Conservation (phyloP, 768 basidiomycete genomes). For the Pisolithus tinctorius region DNA sequence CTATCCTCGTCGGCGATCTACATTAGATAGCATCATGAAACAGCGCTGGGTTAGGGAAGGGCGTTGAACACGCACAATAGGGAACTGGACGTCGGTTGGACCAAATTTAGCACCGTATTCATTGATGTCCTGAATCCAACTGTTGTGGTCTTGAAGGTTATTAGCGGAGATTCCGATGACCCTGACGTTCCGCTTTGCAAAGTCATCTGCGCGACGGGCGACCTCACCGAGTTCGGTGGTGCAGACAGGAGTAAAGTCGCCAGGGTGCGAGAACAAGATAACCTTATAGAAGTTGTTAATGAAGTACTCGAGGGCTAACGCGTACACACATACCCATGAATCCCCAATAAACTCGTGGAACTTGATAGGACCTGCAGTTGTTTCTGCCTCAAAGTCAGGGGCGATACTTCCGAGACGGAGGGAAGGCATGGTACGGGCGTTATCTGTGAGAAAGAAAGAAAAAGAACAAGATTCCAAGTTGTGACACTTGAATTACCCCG, state of each 20-base stretch:
- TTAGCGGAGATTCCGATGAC: slow-evolving; percentile 93
- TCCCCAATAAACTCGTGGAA: slow-evolving; percentile 92
- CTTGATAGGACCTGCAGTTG: slow-evolving; percentile 79
- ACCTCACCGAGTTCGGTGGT: slow-evolving; percentile 98
- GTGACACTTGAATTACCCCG: too few relatives aligned
- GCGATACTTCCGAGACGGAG: slow-evolving; percentile 84
- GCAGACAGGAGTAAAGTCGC: slow-evolving; percentile 89
- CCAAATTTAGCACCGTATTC: slow-evolving; percentile 63
- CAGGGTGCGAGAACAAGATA: slow-evolving; percentile 92
- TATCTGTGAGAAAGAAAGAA: not conserved
- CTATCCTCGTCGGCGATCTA: slow-evolving; percentile 92
- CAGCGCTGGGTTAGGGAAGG: not conserved
- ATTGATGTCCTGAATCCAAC: slow-evolving; percentile 88
- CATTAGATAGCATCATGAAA: slow-evolving; percentile 2
- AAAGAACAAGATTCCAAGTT: slow-evolving; percentile 1
- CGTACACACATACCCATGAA: slow-evolving; percentile 62
- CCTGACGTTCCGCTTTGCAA: slow-evolving; percentile 83
- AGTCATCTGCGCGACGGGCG: slow-evolving; percentile 79
- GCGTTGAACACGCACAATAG: slow-evolving; percentile 58
- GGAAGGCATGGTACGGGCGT: slow-evolving; percentile 30
- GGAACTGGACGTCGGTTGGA: slow-evolving; percentile 79
- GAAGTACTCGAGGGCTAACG: not conserved
- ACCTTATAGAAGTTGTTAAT: slow-evolving; percentile 38
- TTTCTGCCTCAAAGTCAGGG: slow-evolving; percentile 88
- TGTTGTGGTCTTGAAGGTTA: slow-evolving; percentile 72